phyloP scores from a whole-genome alignment of 2,329 filamentous ascomycete species.

The Acrocalymma vagum region DNA sequence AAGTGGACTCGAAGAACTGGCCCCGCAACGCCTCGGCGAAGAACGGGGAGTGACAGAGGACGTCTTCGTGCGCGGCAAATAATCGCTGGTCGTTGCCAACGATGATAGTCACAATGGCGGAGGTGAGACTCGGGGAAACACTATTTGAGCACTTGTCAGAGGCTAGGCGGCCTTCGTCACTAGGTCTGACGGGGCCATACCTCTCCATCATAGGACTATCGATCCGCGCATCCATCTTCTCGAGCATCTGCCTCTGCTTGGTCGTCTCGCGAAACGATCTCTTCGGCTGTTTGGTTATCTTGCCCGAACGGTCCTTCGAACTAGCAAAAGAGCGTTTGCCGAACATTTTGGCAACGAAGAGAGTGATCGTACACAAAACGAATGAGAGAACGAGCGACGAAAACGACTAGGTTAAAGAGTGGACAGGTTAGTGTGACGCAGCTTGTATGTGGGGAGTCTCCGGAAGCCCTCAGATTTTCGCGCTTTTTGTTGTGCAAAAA shows the following conservation, averaged over 20 bases:
- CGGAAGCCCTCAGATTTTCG: conserved; percentile 58
- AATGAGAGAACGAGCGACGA: conserved; percentile 54
- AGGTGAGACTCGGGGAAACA: conserved; percentile 62
- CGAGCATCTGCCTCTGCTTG: conserved; percentile 87
- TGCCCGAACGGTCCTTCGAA: conserved; percentile 86
- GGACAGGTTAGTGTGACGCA: conserved; percentile 61
- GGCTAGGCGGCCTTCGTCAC: conserved; percentile 4
- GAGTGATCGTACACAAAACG: conserved; percentile 51
- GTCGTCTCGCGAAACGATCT: conserved; percentile 79
- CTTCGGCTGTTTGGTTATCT: conserved; percentile 80
- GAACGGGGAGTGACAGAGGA: conserved; percentile 85
- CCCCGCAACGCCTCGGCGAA: conserved; percentile 77
- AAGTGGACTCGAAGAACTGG: conserved; percentile 73
- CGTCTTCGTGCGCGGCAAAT: conserved; percentile 95
- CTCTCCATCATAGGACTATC: conserved; percentile 65
- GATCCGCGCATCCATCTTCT: conserved; percentile 70
- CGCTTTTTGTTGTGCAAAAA: conserved; percentile 43
- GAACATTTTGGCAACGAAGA: conserved; percentile 76
- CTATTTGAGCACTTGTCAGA: conserved; percentile 18
- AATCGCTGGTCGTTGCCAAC: conserved; percentile 86
- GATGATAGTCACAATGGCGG: conserved; percentile 85
- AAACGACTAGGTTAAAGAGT: conserved; percentile 59
- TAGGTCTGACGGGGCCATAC: conserved; percentile 1
- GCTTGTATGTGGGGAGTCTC: conserved; percentile 62
- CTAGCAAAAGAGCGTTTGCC: conserved; percentile 80